These are phyloP conservation scores for Eucalyptus pumila DNA, from an alignment of 345 rosid species.

Conservation along the genomic window DNA sequence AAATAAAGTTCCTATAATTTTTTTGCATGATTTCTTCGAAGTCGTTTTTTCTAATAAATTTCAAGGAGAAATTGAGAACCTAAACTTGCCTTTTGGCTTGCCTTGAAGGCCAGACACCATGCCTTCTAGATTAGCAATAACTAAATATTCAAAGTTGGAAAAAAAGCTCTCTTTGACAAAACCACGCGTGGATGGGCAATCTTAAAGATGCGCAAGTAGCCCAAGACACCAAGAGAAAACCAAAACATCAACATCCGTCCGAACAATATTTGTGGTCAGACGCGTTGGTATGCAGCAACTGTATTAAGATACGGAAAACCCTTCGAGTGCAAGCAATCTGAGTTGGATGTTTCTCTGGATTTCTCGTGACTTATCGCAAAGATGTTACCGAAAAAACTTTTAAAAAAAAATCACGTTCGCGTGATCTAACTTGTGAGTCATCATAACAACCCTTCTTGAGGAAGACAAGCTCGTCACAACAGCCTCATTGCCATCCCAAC, in stretches of 20 bases:
- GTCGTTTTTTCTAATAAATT: not conserved
- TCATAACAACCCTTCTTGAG: not conserved
- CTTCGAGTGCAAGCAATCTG: not conserved
- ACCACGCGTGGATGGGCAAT: not conserved
- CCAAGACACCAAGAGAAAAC: not conserved
- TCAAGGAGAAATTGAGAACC: not conserved
- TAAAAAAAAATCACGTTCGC: fast-evolving
- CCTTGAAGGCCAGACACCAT: not conserved
- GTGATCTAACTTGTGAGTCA: not conserved
- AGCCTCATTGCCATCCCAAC: not conserved
- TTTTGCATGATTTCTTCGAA: not conserved
- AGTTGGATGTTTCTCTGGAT: not conserved
- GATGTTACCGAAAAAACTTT: not conserved
- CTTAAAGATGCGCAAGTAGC: not conserved
- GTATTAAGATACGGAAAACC: not conserved
- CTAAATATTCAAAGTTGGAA: not conserved
- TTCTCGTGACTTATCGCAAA: not conserved
- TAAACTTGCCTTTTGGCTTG: not conserved
- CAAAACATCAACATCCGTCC: not conserved
- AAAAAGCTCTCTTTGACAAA: not conserved
- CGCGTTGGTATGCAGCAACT: not conserved
- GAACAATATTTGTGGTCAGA: not conserved
- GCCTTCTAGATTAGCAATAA: not conserved
- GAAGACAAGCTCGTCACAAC: not conserved
- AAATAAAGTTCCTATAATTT: not conserved